Conservation (phyloP, 2,329 filamentous ascomycete species). For the Ophiostoma ips region DNA sequence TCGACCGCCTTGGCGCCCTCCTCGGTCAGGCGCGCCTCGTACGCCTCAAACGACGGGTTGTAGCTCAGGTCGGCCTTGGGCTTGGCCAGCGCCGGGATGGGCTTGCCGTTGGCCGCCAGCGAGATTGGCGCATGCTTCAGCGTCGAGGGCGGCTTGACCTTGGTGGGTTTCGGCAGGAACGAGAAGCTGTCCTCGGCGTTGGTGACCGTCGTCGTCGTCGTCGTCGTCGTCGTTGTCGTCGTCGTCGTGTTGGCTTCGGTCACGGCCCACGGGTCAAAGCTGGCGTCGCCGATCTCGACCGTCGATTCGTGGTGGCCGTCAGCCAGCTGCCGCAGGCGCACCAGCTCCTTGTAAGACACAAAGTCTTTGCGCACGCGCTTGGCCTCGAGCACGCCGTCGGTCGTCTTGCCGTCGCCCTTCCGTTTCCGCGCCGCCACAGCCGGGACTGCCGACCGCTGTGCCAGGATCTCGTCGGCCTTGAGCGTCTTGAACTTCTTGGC, state of each 20-base stretch:
- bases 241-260: slow-evolving; percentile 17
- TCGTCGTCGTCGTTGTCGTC: too few species aligned
- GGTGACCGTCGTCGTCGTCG: slow-evolving; percentile 18
- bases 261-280: slow-evolving; percentile 65
- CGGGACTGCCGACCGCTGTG: slow-evolving; percentile 66
- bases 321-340: slow-evolving; percentile 64
- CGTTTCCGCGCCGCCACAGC: slow-evolving; percentile 71
- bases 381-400: slow-evolving; percentile 55
- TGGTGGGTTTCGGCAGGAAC: slow-evolving; percentile 52
- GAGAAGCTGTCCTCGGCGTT: slow-evolving; percentile 38
- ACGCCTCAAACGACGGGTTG: slow-evolving; percentile 80
- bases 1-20: slow-evolving; percentile 71
- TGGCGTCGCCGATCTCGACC: slow-evolving; percentile 43
- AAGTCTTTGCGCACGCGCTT: slow-evolving; percentile 70
- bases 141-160: slow-evolving; percentile 59
- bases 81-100: slow-evolving; percentile 61
- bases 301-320: slow-evolving; percentile 50
- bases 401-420: slow-evolving; percentile 45
- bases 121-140: slow-evolving; percentile 66
- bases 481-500: slow-evolving; percentile 52
- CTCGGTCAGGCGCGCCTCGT: slow-evolving; percentile 58
- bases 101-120: slow-evolving; percentile 68
- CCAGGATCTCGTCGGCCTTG: slow-evolving; percentile 85
- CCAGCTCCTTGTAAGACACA: slow-evolving; percentile 73
- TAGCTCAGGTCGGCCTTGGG: slow-evolving; percentile 80